Evolutionary conservation across 2,329 filamentous ascomycete genomes (phyloP).

Genomic region (Fusarium aywerte): DNA sequence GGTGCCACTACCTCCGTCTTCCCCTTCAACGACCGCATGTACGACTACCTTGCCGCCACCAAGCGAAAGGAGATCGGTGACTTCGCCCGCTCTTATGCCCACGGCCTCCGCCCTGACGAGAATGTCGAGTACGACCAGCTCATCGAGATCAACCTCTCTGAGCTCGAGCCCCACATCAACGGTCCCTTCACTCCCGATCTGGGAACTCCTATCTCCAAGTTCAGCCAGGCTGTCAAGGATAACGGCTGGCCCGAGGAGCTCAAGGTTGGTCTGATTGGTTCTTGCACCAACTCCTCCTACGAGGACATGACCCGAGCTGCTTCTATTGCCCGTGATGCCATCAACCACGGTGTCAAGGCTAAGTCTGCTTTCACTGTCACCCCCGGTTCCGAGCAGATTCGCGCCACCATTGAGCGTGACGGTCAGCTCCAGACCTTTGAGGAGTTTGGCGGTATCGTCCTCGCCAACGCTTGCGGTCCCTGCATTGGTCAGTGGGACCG

Average conservation of each 20-base stretch:
- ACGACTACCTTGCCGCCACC: slow-evolving; percentile 92
- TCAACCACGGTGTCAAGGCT: slow-evolving; percentile 88
- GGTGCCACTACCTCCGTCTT: slow-evolving; percentile 93
- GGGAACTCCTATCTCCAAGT: slow-evolving; percentile 89
- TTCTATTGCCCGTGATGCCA: slow-evolving; percentile 90
- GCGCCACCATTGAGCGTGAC: slow-evolving; percentile 91
- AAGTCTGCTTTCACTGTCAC: slow-evolving; percentile 95
- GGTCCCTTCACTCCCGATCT: slow-evolving; percentile 96
- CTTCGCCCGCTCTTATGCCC: slow-evolving; percentile 84
- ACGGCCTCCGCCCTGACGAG: slow-evolving; percentile 87
- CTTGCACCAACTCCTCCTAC: slow-evolving; percentile 98
- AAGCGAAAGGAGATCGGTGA: slow-evolving; percentile 92
- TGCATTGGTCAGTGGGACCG: slow-evolving; percentile 98
- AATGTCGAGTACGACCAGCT: slow-evolving; percentile 91
- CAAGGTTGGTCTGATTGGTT: slow-evolving; percentile 93
- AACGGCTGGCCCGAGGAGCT: slow-evolving; percentile 93
- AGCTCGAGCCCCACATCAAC: slow-evolving; percentile 95
- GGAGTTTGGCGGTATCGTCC: slow-evolving; percentile 84
- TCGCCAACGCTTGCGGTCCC: slow-evolving; percentile 94
- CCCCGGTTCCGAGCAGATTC: slow-evolving; percentile 95
- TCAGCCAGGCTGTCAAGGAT: slow-evolving; percentile 83
- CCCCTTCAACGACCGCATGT: slow-evolving; percentile 98
- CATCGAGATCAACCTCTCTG: slow-evolving; percentile 89
- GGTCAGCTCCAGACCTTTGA: slow-evolving; percentile 87
- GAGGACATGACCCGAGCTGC: slow-evolving; percentile 98